Base-by-base conservation (phyloP, 148 eudicot species). In the Tetragonia tetragonoides region DNA sequence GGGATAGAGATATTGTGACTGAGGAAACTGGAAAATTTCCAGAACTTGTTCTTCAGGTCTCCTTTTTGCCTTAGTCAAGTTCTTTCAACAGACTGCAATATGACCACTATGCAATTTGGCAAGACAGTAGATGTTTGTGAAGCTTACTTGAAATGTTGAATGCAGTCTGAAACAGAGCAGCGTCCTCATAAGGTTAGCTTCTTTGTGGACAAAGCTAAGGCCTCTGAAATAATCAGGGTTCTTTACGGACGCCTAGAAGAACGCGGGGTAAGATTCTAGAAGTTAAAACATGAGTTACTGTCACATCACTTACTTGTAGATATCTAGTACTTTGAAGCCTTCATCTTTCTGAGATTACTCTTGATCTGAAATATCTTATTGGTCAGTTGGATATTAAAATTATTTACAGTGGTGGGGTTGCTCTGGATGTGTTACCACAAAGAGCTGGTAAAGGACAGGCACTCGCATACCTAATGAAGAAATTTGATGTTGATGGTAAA, bases 381-480 rank as follows among this genome's bases (percentile, higher is more conserved):
- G 63, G 69, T 28, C 89, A 90, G 91, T 80, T 90, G 87, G 91
- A 88, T 84, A 88, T 83, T 28, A 90, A 90, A 78, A 88, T 90
- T 60, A 88, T 90, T 59, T 90, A 90, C 80, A 90, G 93, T 82
- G 93, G 93, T 80, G 93, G 93, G 49, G 82, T 90, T 66, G 93
- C 88, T 68, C 78, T 90, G 79, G 93, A 90, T 74, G 82, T 90
- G 85, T 84, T 90, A 86, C 88, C 93, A 47, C 91, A 88, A 88
- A 90, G 93, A 44, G 93, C 91, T 73, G 93, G 93, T 24, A 90
- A 90, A 87, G 93, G 93, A 51, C 93, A 90, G 82, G 93, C 93
- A 63, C 86, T 88, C 81, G 91, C 93, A 66, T 90, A 90, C 85
- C 75, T 90, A 85, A 85, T 82, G 20, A 85, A 88, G 79, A 90